These are phyloP conservation scores for Phytophthora europaea DNA, from an alignment of 352 stramenopile genomes.

Conservation along the genomic window DNA sequence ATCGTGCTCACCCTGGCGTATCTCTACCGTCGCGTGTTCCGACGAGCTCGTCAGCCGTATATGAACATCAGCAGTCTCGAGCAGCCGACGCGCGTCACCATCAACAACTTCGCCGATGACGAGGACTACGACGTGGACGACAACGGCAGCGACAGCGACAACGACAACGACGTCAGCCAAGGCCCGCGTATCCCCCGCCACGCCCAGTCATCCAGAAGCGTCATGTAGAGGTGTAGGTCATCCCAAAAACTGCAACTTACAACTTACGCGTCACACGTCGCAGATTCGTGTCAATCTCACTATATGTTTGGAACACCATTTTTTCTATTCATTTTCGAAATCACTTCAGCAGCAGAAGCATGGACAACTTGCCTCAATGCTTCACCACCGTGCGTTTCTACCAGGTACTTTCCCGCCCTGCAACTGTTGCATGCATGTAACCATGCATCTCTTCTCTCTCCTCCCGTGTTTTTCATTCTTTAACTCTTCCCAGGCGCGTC, in stretches of 20 bases:
- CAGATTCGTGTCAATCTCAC: slow-evolving; percentile 23
- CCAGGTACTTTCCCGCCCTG: slow-evolving; percentile 46
- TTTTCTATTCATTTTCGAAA: slow-evolving; percentile 6
- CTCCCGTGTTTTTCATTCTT: slow-evolving; percentile 1
- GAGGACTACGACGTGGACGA: slow-evolving; percentile 46
- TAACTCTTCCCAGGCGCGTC: background rate
- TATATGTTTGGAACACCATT: slow-evolving; percentile 22
- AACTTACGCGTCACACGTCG: slow-evolving; percentile 11
- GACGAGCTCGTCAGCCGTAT: slow-evolving; percentile 64
- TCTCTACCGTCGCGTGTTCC: slow-evolving; percentile 81
- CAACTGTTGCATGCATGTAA: background rate
- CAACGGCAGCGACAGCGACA: slow-evolving; percentile 44
- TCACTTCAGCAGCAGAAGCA: slow-evolving; percentile 35
- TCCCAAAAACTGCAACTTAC: background rate
- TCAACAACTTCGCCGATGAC: slow-evolving; percentile 31
- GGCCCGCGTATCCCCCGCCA: slow-evolving; percentile 37
- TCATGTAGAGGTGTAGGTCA: slow-evolving; percentile 22
- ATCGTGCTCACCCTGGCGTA: slow-evolving; percentile 68
- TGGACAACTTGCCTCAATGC: slow-evolving; percentile 66
- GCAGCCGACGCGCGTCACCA: slow-evolving; percentile 35
- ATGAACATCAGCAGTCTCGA: slow-evolving; percentile 75
- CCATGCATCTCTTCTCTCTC: slow-evolving; percentile 6
- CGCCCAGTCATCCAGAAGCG: slow-evolving; percentile 37
- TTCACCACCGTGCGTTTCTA: slow-evolving; percentile 70
- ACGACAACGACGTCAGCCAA: slow-evolving; percentile 10